Base-by-base conservation (phyloP, 2,329 filamentous ascomycete species). In the Orbilia blumenaviensis region DNA sequence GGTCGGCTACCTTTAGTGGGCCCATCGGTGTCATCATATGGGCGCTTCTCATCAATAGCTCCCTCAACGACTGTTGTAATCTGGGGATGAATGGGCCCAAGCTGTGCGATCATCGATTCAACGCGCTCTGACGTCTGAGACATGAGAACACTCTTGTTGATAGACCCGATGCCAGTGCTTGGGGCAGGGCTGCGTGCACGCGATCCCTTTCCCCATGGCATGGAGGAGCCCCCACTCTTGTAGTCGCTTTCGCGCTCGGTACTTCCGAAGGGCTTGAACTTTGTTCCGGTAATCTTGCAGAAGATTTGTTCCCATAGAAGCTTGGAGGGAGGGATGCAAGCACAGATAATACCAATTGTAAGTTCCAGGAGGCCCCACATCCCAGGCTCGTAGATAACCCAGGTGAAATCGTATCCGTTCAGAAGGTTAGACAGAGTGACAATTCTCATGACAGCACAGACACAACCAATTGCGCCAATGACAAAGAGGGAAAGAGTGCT, bases 261-360 rank as follows among this genome's bases (percentile, higher is more conserved):
- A 27, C 69, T 74, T 34, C 71, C 63, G 63, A 68, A 75, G 7
- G 71, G 71, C 14, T 32, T 41, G 63, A 67, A 67, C 46, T 67
- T 71, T 21, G 38, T 38, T 16, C 60, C 72, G 5, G 50, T 63
- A 2, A 77, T 18, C 16, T 44, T 56, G 58, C 63, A 54, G 32
- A 46, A 69, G 29, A 71, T 52, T 16, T 77, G 58, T 18, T 71
- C 66, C 50, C 68, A 71, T 18, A 77, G 66, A 25, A 77, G 64
- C 25, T 77, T 77, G 16, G 72, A 69, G 21, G 72, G 72, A 16
- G 72, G 72, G 32, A 77, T 77, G 29, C 64, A 77, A 14, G 72
- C 72, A n/a, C 72, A 77, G 25, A 77, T 77, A 25, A 77, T 77
- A 32, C 72, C 72, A 41, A 77, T 71, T 4, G 64, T 69, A n/a